Evolutionary conservation across 371 early-diverging fungal species (phyloP), one percentile per base, ranked within the genome.

Genomic region (Paraphysoderma sedebokerense): DNA sequence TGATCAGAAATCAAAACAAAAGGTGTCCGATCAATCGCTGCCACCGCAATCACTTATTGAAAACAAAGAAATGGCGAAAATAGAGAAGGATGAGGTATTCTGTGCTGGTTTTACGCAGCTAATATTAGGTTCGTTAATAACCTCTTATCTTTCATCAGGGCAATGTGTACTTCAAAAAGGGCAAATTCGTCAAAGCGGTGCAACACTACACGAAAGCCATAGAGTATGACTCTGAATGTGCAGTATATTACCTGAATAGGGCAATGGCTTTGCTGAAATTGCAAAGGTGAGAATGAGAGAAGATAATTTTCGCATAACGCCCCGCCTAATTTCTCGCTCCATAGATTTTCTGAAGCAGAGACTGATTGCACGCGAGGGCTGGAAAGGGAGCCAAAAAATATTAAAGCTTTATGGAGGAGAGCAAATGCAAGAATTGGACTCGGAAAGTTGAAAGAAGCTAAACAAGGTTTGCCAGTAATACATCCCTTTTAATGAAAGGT

Each of bases 191-290:
- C 12, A 62, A 74, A 24, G 89, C 93, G 0, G 58, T 78, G 38
- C 50, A 57, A 5, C 64, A 67, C 39, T 92, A 92, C 60, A 65
- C 74, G 3, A 63, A 62, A 35, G 76, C 79, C 27, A 76, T 90
- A 38, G 61, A 70, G 11, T 52, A 74, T n/a, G 80, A 85, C 51
- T 72, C 76, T 5, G 61, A 62, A 31, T 72, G 67, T 35, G 52
- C 80, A 11, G 73, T 79, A 0, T 72, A 72, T 23, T 67, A 62
- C 29, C 67, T 79, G 29, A 92, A 92, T 57, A 74, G 88, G 24
- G 89, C 93, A 2, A 81, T 88, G 81, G 83, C 86, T 1, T 58
- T 77, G 42, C 56, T 91, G 17, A 88, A 87, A 50, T 50, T 83
- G 20, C 58, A 75, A 8, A 66, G 62, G 76, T 84, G 68, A 40